Percentiles rank a stretch among this genome's conserved stretches.
phyloP scores from a whole-genome alignment of 768 basidiomycete species.

The Hygrocybe punicea region DNA sequence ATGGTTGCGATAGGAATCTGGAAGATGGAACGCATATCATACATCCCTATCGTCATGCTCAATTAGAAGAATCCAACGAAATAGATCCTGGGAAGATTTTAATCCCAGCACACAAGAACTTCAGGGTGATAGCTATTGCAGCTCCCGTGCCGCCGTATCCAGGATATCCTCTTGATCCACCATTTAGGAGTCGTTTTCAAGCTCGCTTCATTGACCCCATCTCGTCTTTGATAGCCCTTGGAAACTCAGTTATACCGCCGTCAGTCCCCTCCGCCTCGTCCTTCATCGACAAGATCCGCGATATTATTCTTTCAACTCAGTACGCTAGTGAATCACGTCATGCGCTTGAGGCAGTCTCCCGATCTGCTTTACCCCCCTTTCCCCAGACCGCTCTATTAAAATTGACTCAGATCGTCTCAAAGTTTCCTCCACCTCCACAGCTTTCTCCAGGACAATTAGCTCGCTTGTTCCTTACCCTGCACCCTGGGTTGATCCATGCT shows the following conservation, averaged over 20 bases:
- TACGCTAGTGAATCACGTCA: conserved; percentile 58
- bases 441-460: conserved; percentile 50
- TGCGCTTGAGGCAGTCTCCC: conserved; percentile 51
- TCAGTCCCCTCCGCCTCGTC: conserved; percentile 11
- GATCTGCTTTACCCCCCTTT: conserved; percentile 55
- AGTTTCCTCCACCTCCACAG: conserved; percentile 47
- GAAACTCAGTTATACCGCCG: conserved; percentile 13
- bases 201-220: conserved; percentile 64
- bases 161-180: conserved; percentile 63
- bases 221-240: conserved; percentile 48
- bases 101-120: conserved; percentile 64
- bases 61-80: conserved; percentile 37
- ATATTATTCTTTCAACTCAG: conserved; percentile 60
- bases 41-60: conserved; percentile 56
- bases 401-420: conserved; percentile 41
- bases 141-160: conserved; percentile 67
- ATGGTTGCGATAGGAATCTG: conserved; percentile 45
- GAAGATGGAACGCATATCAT: conserved; percentile 71
- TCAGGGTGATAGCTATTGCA: conserved; percentile 66
- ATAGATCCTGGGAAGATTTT: conserved; percentile 43
- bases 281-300: conserved; percentile 46
- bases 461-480: conserved; percentile 53
- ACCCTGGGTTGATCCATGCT: conserved; percentile 54
- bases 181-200: conserved; percentile 67
- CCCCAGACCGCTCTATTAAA: conserved; percentile 62